These are phyloP conservation scores for Globisporangium spinosum DNA, from an alignment of 352 stramenopile genomes.

Conservation along the genomic window DNA sequence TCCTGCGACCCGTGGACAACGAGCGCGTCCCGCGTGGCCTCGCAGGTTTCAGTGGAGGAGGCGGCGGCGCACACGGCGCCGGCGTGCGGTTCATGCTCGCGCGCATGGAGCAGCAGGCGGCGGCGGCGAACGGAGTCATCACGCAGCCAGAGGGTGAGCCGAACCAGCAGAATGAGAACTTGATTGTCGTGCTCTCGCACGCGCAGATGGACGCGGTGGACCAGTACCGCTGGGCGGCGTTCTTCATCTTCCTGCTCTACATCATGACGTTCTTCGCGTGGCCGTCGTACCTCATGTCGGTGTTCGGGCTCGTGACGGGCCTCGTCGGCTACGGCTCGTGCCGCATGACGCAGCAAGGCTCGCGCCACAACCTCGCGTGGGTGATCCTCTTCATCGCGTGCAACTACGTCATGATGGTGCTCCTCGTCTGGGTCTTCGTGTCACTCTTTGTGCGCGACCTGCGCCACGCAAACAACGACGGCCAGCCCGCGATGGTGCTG, in stretches of 20 bases:
- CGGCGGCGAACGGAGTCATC: not conserved
- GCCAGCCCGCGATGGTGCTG: constrained; percentile 21
- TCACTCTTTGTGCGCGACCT: constrained; percentile 24
- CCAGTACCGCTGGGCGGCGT: constrained; percentile 31
- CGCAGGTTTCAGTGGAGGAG: not conserved
- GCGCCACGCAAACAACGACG: constrained; percentile 12
- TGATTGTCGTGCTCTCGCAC: constrained; percentile 33
- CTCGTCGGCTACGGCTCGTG: constrained; percentile 28
- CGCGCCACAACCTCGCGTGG: constrained; percentile 21
- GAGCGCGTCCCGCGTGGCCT: constrained; percentile 2
- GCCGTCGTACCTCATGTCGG: constrained; percentile 28
- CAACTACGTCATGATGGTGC: constrained; percentile 31
- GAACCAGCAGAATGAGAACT: constrained; percentile 16
- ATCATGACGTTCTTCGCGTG: constrained; percentile 31
- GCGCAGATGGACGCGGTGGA: constrained; percentile 35
- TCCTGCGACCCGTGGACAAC: constrained; percentile 1
- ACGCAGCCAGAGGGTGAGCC: constrained; percentile 1
- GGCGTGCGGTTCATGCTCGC: constrained; percentile 8
- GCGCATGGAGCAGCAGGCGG: not conserved
- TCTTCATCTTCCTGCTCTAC: constrained; percentile 36
- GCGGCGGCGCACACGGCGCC: too few species aligned
- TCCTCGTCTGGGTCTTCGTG: constrained; percentile 27
- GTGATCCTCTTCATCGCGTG: constrained; percentile 30
- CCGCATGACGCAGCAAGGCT: constrained; percentile 25
- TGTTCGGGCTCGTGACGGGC: constrained; percentile 25